A percentile compares a stretch with the other conserved stretches of the same genome.
Conservation (phyloP, 2,329 filamentous ascomycete species). For the Colletotrichum spaethianum region DNA sequence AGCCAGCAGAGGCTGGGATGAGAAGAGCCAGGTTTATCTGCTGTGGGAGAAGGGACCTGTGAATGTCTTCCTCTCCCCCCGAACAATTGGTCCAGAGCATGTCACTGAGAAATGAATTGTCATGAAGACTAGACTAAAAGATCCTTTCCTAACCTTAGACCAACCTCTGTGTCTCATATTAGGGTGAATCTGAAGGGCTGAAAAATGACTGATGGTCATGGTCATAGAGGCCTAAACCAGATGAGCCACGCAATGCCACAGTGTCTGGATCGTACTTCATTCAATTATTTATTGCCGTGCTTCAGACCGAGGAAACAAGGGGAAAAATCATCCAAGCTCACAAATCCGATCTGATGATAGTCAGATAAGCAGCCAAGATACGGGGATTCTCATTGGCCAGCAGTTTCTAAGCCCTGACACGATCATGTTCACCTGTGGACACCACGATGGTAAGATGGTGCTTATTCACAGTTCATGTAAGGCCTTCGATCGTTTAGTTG, state of each 20-base stretch:
- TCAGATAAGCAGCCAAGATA: no score
- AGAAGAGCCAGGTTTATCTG: slow-evolving; percentile 52
- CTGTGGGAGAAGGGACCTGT: slow-evolving; percentile 54
- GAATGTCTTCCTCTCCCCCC: slow-evolving; percentile 15
- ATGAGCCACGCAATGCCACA: background rate
- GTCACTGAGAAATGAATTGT: background rate
- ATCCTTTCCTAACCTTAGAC: background rate
- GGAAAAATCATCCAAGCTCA: no score
- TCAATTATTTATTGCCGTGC: background rate
- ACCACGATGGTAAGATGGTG: no score
- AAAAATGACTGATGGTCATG: background rate
- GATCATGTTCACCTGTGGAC: no score
- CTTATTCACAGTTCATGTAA: no score
- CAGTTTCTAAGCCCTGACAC: no score
- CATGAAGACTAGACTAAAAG: background rate
- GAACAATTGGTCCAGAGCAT: background rate
- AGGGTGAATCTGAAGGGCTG: no score
- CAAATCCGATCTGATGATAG: no score
- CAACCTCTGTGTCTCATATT: background rate
- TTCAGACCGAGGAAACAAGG: no score
- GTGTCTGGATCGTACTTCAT: background rate
- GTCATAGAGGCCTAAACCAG: no score
- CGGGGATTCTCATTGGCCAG: no score
- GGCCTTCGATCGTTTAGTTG: no score
- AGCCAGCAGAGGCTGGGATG: slow-evolving; percentile 54